These are phyloP conservation scores for Handroanthus guayacan DNA, from an alignment of 257 asterid species.

Conservation along the genomic window DNA sequence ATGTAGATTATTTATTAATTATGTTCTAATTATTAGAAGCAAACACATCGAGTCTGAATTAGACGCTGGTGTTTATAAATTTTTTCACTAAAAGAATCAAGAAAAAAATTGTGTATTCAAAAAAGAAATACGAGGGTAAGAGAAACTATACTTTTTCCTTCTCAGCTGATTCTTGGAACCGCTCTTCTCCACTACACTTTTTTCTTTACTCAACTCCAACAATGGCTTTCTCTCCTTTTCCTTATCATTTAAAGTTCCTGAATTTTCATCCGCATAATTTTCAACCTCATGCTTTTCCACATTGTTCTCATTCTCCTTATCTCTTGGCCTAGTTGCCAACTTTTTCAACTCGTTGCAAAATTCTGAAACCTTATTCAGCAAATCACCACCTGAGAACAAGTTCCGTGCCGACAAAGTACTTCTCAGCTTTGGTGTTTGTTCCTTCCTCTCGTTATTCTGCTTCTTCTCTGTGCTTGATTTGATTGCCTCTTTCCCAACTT, in stretches of 20 bases:
- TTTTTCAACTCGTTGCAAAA: constrained; percentile 90
- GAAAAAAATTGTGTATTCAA: background rate
- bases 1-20: no score
- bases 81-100: background rate
- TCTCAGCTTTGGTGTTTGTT: constrained; percentile 65
- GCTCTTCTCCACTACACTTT: constrained; percentile 48
- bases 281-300: constrained; percentile 30
- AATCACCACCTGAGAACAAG: constrained; percentile 85
- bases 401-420: constrained; percentile 86
- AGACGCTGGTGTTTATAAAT: no score
- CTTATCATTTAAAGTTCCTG: constrained; percentile 39
- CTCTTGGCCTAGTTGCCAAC: constrained; percentile 66
- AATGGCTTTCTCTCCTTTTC: constrained; percentile 81
- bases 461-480: constrained; percentile 73
- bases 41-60: no score
- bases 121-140: background rate
- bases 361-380: constrained; percentile 77
- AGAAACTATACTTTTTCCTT: constrained; percentile 65
- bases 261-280: constrained; percentile 23
- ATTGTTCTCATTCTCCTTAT: constrained; percentile 42
- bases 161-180: constrained; percentile 60
- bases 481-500: constrained; percentile 54
- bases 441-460: constrained; percentile 44
- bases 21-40: no score
- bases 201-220: constrained; percentile 55